These are phyloP conservation scores for Fusarium oxysporum DNA, from an alignment of 2,329 filamentous ascomycete species.

Conservation along the genomic window DNA sequence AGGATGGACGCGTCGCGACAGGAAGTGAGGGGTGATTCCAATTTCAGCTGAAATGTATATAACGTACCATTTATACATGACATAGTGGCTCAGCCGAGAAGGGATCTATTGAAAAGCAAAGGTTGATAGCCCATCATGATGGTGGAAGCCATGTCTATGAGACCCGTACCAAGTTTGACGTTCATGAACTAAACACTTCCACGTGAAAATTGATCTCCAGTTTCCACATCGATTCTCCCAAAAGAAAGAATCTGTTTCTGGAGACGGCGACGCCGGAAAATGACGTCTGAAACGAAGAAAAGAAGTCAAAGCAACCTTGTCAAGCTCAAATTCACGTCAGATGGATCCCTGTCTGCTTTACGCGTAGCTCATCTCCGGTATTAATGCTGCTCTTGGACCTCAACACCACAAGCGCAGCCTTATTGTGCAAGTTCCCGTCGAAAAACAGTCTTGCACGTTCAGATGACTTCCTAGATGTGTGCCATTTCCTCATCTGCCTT, in stretches of 20 bases:
- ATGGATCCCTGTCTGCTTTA: slow-evolving; percentile 41
- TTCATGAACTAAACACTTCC: background rate
- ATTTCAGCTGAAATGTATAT: slow-evolving; percentile 15
- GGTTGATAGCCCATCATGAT: background rate
- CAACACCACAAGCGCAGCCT: background rate
- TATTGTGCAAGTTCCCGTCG: background rate
- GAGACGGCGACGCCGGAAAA: slow-evolving; percentile 40
- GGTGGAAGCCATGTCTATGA: background rate
- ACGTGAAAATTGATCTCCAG: background rate
- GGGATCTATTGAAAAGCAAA: slow-evolving; percentile 5
- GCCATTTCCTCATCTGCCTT: background rate
- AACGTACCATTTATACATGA: slow-evolving; percentile 6
- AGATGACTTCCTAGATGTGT: background rate
- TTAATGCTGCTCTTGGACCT: slow-evolving; percentile 38
- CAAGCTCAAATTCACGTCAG: slow-evolving; percentile 47
- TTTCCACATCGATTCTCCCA: background rate
- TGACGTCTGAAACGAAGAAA: slow-evolving; percentile 45
- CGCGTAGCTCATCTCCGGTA: slow-evolving; percentile 45
- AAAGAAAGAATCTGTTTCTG: slow-evolving; percentile 15
- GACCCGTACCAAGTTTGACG: background rate
- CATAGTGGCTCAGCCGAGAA: slow-evolving; percentile 22
- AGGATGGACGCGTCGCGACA: slow-evolving; percentile 28
- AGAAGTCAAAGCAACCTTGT: slow-evolving; percentile 33
- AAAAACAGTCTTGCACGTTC: background rate
- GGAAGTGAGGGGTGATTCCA: slow-evolving; percentile 8